These are phyloP conservation scores for Phaffia rhodozyma DNA, from an alignment of 1,284 basidiomycete species.

Conservation along the genomic window DNA sequence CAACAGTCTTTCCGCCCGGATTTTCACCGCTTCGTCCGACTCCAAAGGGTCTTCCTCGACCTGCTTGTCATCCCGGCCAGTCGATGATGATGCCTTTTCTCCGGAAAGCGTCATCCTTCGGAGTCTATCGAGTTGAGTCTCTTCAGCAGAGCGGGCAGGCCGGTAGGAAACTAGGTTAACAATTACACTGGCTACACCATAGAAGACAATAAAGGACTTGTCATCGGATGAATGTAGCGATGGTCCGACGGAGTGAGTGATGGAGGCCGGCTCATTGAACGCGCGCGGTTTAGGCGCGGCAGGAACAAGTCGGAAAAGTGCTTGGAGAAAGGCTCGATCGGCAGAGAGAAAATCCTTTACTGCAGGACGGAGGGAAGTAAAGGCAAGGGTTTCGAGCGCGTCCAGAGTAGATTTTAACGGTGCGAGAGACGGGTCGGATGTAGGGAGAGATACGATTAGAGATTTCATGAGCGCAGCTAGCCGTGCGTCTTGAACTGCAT, in stretches of 20 bases:
- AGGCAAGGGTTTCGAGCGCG: conserved; percentile 69
- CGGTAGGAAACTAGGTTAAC: conserved; percentile 59
- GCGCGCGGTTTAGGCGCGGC: conserved; percentile 30
- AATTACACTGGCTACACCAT: conserved; percentile 61
- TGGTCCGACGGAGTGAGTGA: conserved; percentile 21
- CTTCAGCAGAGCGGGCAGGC: conserved; percentile 59
- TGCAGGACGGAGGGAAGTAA: conserved; percentile 54
- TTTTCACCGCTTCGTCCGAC: conserved; percentile 51
- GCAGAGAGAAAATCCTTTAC: conserved; percentile 54
- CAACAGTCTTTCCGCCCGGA: conserved; percentile 47
- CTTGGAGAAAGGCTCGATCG: conserved; percentile 46
- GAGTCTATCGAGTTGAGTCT: conserved; percentile 64
- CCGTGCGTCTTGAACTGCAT: conserved; percentile 35
- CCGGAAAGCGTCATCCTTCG: conserved; percentile 50
- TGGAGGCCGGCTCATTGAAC: conserved; percentile 39
- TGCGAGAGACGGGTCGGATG: conserved; percentile 1
- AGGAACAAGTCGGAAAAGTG: conserved; percentile 44
- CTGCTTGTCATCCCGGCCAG: conserved; percentile 21
- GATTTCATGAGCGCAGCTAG: conserved; percentile 49
- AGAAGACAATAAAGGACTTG: conserved; percentile 44
- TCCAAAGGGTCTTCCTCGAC: conserved; percentile 31
- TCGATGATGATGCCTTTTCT: conserved; percentile 34
- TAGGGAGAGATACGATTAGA: conserved; percentile 35
- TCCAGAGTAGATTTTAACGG: conserved; percentile 36
- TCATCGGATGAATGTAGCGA: conserved; percentile 7